Evolutionary conservation across 257 asterid genomes (phyloP).

Genomic region (Solanum infundibuliforme): DNA sequence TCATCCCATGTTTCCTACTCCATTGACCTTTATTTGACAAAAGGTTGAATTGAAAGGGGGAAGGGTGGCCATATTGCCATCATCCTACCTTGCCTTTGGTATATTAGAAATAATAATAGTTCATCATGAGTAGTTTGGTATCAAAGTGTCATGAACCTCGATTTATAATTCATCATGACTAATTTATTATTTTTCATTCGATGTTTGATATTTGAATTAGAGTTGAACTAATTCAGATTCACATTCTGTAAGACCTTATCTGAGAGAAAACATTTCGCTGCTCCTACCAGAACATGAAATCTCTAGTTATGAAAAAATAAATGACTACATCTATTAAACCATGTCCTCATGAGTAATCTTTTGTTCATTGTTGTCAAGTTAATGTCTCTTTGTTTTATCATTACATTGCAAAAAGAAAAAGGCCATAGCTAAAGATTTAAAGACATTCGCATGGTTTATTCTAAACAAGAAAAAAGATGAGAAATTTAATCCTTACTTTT

Average conservation of each 20-base stretch:
- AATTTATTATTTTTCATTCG: not conserved
- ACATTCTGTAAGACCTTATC: rapidly evolving
- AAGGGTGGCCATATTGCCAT: not conserved
- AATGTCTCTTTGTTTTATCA: not conserved
- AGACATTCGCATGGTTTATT: not conserved
- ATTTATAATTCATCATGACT: not conserved
- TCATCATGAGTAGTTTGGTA: not conserved
- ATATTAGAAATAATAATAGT: not conserved
- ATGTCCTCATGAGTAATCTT: not conserved
- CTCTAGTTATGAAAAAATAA: rapidly evolving
- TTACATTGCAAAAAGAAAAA: not conserved
- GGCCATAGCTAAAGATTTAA: not conserved
- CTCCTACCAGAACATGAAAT: rapidly evolving
- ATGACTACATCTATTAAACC: rapidly evolving
- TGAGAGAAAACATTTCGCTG: not conserved
- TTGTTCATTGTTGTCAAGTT: not conserved
- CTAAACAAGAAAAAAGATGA: not conserved
- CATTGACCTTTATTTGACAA: not conserved
- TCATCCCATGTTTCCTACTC: not conserved
- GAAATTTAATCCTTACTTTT: not conserved
- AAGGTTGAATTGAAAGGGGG: not conserved
- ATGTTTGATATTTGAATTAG: not conserved
- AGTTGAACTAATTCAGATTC: rapidly evolving
- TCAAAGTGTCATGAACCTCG: not conserved
- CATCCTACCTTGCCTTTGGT: not conserved